Evolutionary conservation across 305 asterid species (phyloP).

Genomic region (Fraxinus ornus): DNA sequence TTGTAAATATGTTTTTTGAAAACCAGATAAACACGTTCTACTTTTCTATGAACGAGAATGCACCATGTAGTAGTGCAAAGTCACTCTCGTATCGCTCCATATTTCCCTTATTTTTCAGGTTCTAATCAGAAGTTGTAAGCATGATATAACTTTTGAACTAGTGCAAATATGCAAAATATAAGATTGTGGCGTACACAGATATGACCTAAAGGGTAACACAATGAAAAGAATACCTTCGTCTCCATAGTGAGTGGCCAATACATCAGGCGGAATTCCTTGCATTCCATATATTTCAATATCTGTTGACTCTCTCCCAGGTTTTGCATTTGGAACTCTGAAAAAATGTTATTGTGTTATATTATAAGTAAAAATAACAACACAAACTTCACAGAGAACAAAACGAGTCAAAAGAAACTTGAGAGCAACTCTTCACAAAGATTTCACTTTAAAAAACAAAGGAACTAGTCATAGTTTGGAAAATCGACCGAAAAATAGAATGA

Average conservation of each 20-base stretch:
- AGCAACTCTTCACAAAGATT: neutral
- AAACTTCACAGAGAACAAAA: neutral
- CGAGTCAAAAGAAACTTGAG: neutral
- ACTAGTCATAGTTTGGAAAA: neutral
- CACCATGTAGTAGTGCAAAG: neutral
- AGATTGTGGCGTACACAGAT: neutral
- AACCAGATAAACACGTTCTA: neutral
- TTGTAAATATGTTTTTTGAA: neutral
- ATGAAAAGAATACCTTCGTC: constrained; percentile 64
- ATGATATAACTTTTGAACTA: neutral
- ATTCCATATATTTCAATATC: constrained; percentile 91
- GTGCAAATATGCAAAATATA: neutral
- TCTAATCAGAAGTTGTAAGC: neutral
- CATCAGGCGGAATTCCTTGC: constrained; percentile 96
- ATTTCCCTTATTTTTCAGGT: neutral
- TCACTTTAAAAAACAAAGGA: neutral
- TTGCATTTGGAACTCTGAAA: constrained; percentile 93
- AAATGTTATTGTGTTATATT: constrained; percentile 6
- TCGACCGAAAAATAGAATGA: neutral
- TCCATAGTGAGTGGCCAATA: constrained; percentile 80
- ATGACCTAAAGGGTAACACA: neutral
- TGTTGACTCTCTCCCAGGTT: constrained; percentile 86
- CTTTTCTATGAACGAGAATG: neutral
- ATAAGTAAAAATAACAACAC: neutral
- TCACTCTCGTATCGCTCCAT: neutral